Evolutionary conservation across 805 yeast species (phyloP).

Genomic region (Ogataea allantospora): DNA sequence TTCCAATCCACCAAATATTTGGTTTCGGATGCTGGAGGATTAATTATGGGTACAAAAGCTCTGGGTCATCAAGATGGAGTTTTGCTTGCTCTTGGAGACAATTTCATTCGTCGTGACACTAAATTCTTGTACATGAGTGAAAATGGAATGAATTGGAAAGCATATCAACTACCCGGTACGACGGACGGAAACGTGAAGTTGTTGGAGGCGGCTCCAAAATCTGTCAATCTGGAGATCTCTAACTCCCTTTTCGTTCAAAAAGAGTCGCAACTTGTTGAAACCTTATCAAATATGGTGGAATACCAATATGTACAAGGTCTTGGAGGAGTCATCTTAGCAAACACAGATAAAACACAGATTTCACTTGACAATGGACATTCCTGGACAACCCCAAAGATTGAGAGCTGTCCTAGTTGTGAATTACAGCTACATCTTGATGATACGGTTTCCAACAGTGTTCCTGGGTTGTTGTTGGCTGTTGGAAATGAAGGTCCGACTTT

Average conservation of each 20-base stretch:
- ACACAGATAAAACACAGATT: slow-evolving; percentile 30
- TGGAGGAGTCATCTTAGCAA: slow-evolving; percentile 43
- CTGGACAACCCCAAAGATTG: slow-evolving; percentile 13
- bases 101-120: slow-evolving; percentile 21
- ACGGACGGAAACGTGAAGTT: slow-evolving; percentile 7
- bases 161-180: slow-evolving; percentile 33
- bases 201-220: slow-evolving; percentile 12
- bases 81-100: slow-evolving; percentile 35
- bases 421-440: slow-evolving; percentile 38
- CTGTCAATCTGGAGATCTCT: slow-evolving; percentile 9
- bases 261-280: slow-evolving; percentile 6
- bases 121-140: slow-evolving; percentile 33
- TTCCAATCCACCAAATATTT: slow-evolving; percentile 36
- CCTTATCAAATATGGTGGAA: slow-evolving; percentile 39
- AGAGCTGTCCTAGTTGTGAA: slow-evolving; percentile 13
- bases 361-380: slow-evolving; percentile 19
- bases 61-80: slow-evolving; percentile 37
- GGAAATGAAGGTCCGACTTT: slow-evolving; percentile 37
- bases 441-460: slow-evolving; percentile 32
- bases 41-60: slow-evolving; percentile 32
- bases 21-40: slow-evolving; percentile 32
- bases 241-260: slow-evolving; percentile 4
- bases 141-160: slow-evolving; percentile 35
- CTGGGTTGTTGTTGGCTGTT: slow-evolving; percentile 45
- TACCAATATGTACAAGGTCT: slow-evolving; percentile 44